A percentile compares a stretch with the other conserved stretches of the same genome.
phyloP scores from a whole-genome alignment of 345 rosid species.

The Citrus medica region DNA sequence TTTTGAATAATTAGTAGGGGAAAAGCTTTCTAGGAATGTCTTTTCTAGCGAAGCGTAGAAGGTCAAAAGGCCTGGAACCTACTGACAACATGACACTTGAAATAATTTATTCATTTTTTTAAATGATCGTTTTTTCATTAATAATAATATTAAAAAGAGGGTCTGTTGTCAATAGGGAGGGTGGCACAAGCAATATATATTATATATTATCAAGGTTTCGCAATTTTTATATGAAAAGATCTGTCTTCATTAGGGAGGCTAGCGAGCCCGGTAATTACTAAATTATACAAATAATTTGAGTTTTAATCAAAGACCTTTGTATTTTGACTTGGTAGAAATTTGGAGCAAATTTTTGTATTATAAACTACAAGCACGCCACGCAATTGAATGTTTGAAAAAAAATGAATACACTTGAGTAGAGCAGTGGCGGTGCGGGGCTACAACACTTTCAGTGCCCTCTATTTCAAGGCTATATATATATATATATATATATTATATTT shows the following conservation, averaged over 20 bases:
- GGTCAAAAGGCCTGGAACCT: conserved; percentile 40
- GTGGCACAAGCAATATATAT: neutral
- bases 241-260: neutral
- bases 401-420: neutral
- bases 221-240: neutral
- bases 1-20: conserved; percentile 7
- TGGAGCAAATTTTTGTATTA: neutral
- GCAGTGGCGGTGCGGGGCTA: neutral
- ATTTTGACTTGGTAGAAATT: neutral
- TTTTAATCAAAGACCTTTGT: neutral
- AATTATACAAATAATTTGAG: neutral
- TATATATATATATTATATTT: neutral
- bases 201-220: neutral
- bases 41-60: conserved; percentile 37
- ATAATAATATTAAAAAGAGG: neutral
- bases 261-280: neutral
- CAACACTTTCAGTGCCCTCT: neutral
- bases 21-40: conserved; percentile 31
- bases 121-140: neutral
- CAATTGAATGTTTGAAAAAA: neutral
- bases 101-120: neutral
- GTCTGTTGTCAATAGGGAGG: neutral
- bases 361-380: neutral
- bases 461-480: neutral
- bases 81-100: conserved; percentile 25